A percentile compares a stretch with the other conserved stretches of the same genome.
phyloP scores from a whole-genome alignment of 495 filamentous ascomycete genomes.

The Venustampulla echinocandica region DNA sequence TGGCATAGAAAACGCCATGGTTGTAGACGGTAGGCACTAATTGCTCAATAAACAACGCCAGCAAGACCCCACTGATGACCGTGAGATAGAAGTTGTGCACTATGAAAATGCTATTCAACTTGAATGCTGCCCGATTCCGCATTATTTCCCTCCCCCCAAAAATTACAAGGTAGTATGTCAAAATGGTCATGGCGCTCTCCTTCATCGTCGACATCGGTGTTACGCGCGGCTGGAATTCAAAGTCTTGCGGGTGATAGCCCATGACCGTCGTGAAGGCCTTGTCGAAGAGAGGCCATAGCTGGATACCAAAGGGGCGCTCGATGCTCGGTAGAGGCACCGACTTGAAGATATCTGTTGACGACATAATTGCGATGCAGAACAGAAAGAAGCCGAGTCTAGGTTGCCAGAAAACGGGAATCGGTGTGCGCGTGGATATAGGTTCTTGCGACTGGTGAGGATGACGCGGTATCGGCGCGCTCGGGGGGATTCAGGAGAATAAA shows the following conservation, averaged over 20 bases:
- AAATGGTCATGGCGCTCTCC: conserved; percentile 52
- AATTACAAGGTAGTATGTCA: conserved; percentile 66
- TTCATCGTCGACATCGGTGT: conserved; percentile 66
- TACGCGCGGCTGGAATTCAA: conserved; percentile 55
- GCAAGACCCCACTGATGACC: conserved; percentile 54
- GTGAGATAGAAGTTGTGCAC: conserved; percentile 78
- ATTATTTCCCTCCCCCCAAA: conserved; percentile 69
- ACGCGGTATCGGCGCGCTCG: conserved; percentile 4
- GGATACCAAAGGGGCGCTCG: conserved; percentile 84
- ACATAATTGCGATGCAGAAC: conserved; percentile 10
- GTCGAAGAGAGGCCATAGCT: conserved; percentile 92
- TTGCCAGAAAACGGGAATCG: neutral
- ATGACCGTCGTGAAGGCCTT: conserved; percentile 63
- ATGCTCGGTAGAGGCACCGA: conserved; percentile 66
- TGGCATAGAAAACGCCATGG: conserved; percentile 61
- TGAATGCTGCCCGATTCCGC: conserved; percentile 58
- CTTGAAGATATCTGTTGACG: conserved; percentile 48
- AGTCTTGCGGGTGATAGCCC: conserved; percentile 65
- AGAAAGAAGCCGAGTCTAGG: neutral
- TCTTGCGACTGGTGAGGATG: neutral
- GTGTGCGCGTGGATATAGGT: conserved; percentile 5
- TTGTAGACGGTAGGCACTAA: conserved; percentile 58
- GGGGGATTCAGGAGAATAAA: neutral
- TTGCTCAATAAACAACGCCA: conserved; percentile 67
- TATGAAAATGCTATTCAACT: conserved; percentile 61